A percentile compares a stretch with the other conserved stretches of the same genome.
Evolutionary conservation across 306 rosid species (phyloP).

Genomic region (Elaeagnus macrophylla): DNA sequence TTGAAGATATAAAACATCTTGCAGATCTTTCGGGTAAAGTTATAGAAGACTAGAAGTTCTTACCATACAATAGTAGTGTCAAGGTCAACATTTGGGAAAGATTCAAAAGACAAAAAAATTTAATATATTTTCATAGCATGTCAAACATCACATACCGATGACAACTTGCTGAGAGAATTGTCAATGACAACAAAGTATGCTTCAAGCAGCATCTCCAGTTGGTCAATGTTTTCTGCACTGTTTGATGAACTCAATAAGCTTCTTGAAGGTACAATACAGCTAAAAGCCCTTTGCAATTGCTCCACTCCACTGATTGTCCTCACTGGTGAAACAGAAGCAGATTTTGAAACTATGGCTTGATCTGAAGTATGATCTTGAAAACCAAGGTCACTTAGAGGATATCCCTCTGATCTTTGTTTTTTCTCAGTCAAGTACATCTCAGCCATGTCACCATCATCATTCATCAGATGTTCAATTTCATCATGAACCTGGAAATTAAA

Average conservation of each 20-base stretch:
- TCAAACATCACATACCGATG: constrained; percentile 32
- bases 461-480: constrained; percentile 45
- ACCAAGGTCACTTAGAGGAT: constrained; percentile 34
- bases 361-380: constrained; percentile 23
- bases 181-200: constrained; percentile 42
- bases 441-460: constrained; percentile 48
- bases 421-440: constrained; percentile 47
- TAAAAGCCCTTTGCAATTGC: constrained; percentile 70
- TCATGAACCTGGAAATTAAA: constrained; percentile 40
- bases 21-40: too few relatives aligned
- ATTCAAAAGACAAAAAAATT: constrained; percentile 4
- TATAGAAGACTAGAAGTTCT: too few relatives aligned
- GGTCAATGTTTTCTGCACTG: constrained; percentile 52
- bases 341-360: constrained; percentile 40
- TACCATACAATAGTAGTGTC: too few relatives aligned
- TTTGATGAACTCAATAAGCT: constrained; percentile 54
- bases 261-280: constrained; percentile 50
- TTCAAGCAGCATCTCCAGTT: constrained; percentile 50
- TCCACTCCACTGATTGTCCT: constrained; percentile 31
- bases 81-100: not conserved
- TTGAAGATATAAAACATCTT: too few relatives aligned
- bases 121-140: constrained; percentile 13
- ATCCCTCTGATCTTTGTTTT: constrained; percentile 33
- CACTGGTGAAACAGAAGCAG: constrained; percentile 82
- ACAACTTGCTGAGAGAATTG: constrained; percentile 35